A percentile compares a stretch with the other conserved stretches of the same genome.
These are phyloP conservation scores for Megacollybia marginata DNA, from an alignment of 768 basidiomycete genomes.

Conservation along the genomic window DNA sequence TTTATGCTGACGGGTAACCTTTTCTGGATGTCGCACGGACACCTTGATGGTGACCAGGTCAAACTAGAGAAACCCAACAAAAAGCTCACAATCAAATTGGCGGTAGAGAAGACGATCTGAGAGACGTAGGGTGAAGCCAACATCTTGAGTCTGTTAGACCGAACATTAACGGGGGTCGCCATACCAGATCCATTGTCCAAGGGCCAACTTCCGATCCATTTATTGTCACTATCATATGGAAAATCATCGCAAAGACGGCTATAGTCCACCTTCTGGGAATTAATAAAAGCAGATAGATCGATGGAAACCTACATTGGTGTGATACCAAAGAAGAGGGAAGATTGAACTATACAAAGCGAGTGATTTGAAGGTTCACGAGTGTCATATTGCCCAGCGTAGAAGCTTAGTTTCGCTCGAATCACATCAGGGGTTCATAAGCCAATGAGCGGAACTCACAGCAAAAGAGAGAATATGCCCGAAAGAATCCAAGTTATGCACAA, in stretches of 20 bases:
- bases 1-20: slow-evolving; percentile 15
- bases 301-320: slow-evolving; percentile 26
- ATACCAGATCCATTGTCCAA: slow-evolving; percentile 17
- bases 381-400: slow-evolving; percentile 30
- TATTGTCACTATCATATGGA: slow-evolving; percentile 20
- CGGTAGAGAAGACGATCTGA: slow-evolving; percentile 20
- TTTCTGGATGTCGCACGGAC: slow-evolving; percentile 16
- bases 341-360: slow-evolving; percentile 35
- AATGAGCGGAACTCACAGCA: slow-evolving; percentile 29
- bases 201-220: slow-evolving; percentile 9
- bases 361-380: slow-evolving; percentile 25
- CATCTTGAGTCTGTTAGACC: slow-evolving; percentile 16
- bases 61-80: not conserved
- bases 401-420: no score
- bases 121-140: slow-evolving; percentile 26
- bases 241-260: slow-evolving; percentile 27
- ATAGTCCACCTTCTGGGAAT: slow-evolving; percentile 24
- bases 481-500: slow-evolving; percentile 42
- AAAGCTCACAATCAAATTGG: slow-evolving; percentile 20
- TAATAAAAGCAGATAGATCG: not conserved
- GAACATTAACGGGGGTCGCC: not conserved
- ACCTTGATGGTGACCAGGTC: slow-evolving; percentile 8
- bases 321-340: slow-evolving; percentile 32
- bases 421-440: not conserved
- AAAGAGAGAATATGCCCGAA: slow-evolving; percentile 31